Evolutionary conservation across 352 stramenopile species (phyloP).

Genomic region (Phytopythium montanum): DNA sequence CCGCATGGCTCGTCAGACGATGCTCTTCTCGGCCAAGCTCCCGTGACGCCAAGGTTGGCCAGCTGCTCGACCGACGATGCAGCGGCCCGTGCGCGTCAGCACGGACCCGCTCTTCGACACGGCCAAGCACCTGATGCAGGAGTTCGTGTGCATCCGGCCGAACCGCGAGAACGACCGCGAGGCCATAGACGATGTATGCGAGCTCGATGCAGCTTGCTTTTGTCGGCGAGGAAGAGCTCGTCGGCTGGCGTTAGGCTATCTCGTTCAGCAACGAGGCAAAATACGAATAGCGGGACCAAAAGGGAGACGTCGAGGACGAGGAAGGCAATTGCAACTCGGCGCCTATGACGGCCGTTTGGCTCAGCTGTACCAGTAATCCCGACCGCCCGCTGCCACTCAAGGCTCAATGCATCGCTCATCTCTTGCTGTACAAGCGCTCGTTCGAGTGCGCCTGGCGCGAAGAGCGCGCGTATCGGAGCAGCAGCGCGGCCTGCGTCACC

Average conservation of each 20-base stretch:
- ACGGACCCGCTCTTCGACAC: conserved; percentile 95
- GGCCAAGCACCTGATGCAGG: conserved; percentile 95
- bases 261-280: no score
- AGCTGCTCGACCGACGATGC: conserved; percentile 97
- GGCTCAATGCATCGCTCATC: conserved; percentile 11
- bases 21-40: conserved; percentile 99
- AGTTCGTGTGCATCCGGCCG: conserved; percentile 96
- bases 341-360: no score
- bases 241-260: no score
- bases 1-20: conserved; percentile 94
- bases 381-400: not conserved
- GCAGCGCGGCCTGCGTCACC: conserved; percentile 67
- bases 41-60: conserved; percentile 97
- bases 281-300: no score
- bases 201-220: no score
- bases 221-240: no score
- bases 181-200: no score
- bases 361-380: no score
- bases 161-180: conserved; percentile 92
- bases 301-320: no score
- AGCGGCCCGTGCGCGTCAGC: conserved; percentile 93
- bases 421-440: conserved; percentile 74
- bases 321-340: no score
- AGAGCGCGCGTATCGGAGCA: conserved; percentile 79
- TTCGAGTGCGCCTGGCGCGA: conserved; percentile 70